Evolutionary conservation across 208 protist species (phyloP), one percentile per base, ranked within the genome.

Genomic region (Crithidia expoeki): DNA sequence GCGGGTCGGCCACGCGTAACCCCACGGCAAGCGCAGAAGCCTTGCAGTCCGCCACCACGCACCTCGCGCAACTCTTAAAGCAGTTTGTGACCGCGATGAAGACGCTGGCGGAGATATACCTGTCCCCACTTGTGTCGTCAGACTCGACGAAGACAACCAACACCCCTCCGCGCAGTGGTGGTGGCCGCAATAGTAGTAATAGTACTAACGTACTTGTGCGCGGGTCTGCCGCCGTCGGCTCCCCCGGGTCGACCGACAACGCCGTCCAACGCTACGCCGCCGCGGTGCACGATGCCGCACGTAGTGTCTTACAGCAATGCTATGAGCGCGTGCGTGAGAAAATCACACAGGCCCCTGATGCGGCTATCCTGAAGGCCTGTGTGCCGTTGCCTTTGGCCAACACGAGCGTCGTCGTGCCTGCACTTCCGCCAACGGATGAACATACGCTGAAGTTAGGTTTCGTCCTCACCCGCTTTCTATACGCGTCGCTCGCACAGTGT

Each of bases 31-130:
- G 73, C 40, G 53, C 74, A 11, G 65, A 42, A 36, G 69, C 71
- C 4, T 23, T 84, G 32, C 64, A 79, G 40, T 30, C 51, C 9
- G 72, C 79, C 40, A 78, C 83, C 12, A 44, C 28, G 19, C 57
- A 80, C 47, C 72, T 94, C 27, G 64, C 74, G 21, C 72, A 73
- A 32, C 85, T 88, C 56, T 63, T 94, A 30, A 81, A 81, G 58
- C 79, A 89, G 53, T 70, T 87, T 25, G 77, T 84, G 4, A 67
- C 65, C 10, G 88, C 86, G 9, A 73, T 94, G 47, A 88, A 85
- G 42, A 75, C 80, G 46, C 72, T 94, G 33, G 84, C 80, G 10
- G 81, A 81, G 32, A 89, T 85, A 55, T 90, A 94, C 70, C 76
- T 94, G 25, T 74, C 86, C 60, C 77, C 81, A 23, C 19, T 51